Evolutionary conservation across 2,329 filamentous ascomycete species (phyloP).

Genomic region (Amylocarpus encephaloides): DNA sequence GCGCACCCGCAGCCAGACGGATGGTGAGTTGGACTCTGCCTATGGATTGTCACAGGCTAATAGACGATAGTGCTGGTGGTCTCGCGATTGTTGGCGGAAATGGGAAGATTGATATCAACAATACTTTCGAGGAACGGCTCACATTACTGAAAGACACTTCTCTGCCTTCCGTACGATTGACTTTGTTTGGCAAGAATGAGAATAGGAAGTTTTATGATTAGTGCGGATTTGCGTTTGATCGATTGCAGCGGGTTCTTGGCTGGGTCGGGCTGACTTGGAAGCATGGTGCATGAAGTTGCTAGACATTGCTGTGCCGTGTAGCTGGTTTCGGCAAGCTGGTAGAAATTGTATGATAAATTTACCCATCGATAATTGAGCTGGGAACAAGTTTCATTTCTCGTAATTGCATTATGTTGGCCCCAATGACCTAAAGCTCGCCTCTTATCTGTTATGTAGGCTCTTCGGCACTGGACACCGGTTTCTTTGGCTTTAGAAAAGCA

Average conservation of each 20-base stretch:
- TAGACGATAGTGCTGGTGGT: slow-evolving; percentile 65
- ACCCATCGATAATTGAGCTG: slow-evolving; percentile 10
- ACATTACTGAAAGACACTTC: slow-evolving; percentile 77
- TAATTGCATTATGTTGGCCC: background rate
- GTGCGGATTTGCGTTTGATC: slow-evolving; percentile 16
- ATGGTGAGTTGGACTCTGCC: slow-evolving; percentile 54
- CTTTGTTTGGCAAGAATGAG: slow-evolving; percentile 87
- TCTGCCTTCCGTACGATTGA: slow-evolving; percentile 75
- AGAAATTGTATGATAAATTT: slow-evolving; percentile 31
- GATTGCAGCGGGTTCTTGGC: slow-evolving; percentile 6
- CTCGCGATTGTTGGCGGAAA: slow-evolving; percentile 70
- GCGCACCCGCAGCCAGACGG: slow-evolving; percentile 71
- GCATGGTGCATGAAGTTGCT: slow-evolving; percentile 9
- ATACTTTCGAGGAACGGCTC: slow-evolving; percentile 91
- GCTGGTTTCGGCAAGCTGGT: slow-evolving; percentile 19
- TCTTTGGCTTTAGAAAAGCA: slow-evolving; percentile 20
- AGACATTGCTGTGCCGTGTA: slow-evolving; percentile 14
- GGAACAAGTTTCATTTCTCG: slow-evolving; percentile 1
- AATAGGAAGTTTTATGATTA: slow-evolving; percentile 96
- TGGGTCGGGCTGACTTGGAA: slow-evolving; percentile 4
- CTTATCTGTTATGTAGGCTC: too few species aligned
- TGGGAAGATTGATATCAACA: slow-evolving; percentile 97
- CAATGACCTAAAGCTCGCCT: too few species aligned
- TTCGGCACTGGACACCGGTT: background rate
- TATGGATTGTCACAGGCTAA: slow-evolving; percentile 11